Conservation (phyloP, 2,329 filamentous ascomycete species). For the Paecilomyces fulvus region DNA sequence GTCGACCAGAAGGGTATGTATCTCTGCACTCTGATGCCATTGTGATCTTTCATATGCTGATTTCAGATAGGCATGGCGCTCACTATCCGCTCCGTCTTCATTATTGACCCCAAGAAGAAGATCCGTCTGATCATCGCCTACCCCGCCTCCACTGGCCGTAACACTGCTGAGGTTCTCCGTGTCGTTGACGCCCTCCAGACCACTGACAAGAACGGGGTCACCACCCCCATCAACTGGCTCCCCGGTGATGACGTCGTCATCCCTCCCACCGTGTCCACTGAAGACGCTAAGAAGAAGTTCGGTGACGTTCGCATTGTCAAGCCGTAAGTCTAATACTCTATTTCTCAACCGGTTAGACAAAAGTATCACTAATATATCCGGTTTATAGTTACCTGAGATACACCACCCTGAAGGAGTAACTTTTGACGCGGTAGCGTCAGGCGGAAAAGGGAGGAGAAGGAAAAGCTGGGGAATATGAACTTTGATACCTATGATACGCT, state of each 20-base stretch:
- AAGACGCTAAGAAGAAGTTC: slow-evolving; percentile 82
- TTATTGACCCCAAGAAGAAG: slow-evolving; percentile 90
- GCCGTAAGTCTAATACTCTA: slow-evolving; percentile 37
- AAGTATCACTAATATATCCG: neutral
- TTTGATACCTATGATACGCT: neutral
- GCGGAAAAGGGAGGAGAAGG: neutral
- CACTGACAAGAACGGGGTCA: slow-evolving; percentile 80
- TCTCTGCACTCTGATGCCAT: neutral
- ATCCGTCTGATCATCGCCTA: slow-evolving; percentile 89
- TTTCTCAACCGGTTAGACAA: neutral
- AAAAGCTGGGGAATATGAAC: neutral
- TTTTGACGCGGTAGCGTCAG: neutral
- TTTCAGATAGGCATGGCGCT: slow-evolving; percentile 55
- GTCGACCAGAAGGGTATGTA: slow-evolving; percentile 61
- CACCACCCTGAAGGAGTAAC: neutral
- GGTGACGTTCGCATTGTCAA: slow-evolving; percentile 58
- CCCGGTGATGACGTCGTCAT: slow-evolving; percentile 89
- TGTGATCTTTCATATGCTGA: slow-evolving; percentile 1
- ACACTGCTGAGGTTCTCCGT: slow-evolving; percentile 69
- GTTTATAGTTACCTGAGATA: neutral
- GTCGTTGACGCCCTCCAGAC: slow-evolving; percentile 72
- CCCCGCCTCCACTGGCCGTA: slow-evolving; percentile 81
- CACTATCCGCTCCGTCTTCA: slow-evolving; percentile 89
- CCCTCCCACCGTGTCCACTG: slow-evolving; percentile 70
- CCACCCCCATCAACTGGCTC: slow-evolving; percentile 85